Evolutionary conservation across 2,329 filamentous ascomycete genomes (phyloP), one percentile per base, ranked within the genome.

Genomic region (Trichoderma gracile): DNA sequence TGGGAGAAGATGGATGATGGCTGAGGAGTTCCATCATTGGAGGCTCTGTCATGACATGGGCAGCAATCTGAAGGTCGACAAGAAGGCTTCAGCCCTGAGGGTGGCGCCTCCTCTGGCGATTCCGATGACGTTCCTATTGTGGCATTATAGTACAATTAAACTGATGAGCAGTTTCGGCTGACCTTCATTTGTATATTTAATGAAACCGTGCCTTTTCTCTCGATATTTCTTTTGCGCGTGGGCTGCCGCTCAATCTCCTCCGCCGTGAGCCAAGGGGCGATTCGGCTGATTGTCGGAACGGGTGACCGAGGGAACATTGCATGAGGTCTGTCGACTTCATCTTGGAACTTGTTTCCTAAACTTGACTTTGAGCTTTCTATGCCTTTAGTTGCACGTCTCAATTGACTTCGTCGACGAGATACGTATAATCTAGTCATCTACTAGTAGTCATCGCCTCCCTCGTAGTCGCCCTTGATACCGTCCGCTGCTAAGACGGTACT

Each of bases 61-160:
- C 38, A 45, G 42, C 49, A 45, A 40, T 43, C 25, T 61, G 58
- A 61, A 53, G 58, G 38, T 40, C 10, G 17, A 14, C 30, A 27
- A 46, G 38, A 33, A 42, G 58, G 33, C 46, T 54, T 53, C 25
- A 46, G 46, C 49, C 58, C 33, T 38, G 12, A 46, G 33, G 38
- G 49, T 4, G 47, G 45, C 38, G 58, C 40, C 58, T 46, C 58
- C 19, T 53, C 30, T 61, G 47, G 50, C 42, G 46, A 38, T 49
- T 45, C 43, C 49, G 50, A 33, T 19, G 45, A 45, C 45, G 45
- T 45, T 53, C 61, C 53, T 57, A 33, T 50, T 57, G 61, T 64
- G 45, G 50, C 27, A 64, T 50, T 64, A 64, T 42, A 64, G 52
- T 58, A 64, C 61, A 64, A 64, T 49, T 50, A 63, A 56, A 64